Conservation (phyloP, 768 basidiomycete species). For the Tricholoma hemisulphureum region DNA sequence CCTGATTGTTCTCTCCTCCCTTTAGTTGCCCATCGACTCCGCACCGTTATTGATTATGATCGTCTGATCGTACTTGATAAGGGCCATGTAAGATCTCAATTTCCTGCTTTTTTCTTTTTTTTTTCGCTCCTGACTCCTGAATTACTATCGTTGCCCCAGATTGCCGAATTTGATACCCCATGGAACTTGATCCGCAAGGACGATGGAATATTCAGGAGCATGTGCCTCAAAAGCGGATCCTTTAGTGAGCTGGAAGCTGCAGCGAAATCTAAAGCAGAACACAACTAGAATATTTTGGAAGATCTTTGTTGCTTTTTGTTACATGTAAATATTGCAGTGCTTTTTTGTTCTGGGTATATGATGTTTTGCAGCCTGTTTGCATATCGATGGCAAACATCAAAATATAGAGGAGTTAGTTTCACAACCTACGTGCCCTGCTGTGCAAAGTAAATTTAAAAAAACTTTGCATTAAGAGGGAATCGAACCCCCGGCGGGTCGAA, state of each 20-base stretch:
- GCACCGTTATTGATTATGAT: constrained; percentile 81
- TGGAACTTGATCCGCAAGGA: constrained; percentile 61
- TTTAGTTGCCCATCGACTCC: constrained; percentile 75
- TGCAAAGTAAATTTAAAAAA: too few species aligned
- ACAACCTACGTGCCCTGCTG: too few species aligned
- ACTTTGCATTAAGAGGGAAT: constrained; percentile 77
- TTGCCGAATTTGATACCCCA: constrained; percentile 73
- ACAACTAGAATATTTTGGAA: neutral
- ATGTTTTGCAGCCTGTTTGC: neutral
- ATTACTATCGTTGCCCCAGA: constrained; percentile 23
- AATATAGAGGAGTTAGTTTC: too few species aligned
- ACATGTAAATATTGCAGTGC: neutral
- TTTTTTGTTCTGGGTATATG: neutral
- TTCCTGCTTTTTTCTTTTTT: too few species aligned
- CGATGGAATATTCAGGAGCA: constrained; percentile 44
- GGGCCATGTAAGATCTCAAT: constrained; percentile 40
- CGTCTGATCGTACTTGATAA: constrained; percentile 79
- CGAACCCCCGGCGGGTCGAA: constrained; percentile 87
- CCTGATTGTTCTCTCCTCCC: constrained; percentile 6
- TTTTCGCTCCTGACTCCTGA: too few species aligned
- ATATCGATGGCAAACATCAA: too few species aligned
- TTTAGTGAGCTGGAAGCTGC: constrained; percentile 23
- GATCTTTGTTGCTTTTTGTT: neutral
- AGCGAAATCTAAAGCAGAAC: constrained; percentile 17
- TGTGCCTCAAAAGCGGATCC: constrained; percentile 27